Percentiles rank a stretch among this genome's conserved stretches.
Evolutionary conservation across 2,329 filamentous ascomycete genomes (phyloP).

Genomic region (Fusarium napiforme): DNA sequence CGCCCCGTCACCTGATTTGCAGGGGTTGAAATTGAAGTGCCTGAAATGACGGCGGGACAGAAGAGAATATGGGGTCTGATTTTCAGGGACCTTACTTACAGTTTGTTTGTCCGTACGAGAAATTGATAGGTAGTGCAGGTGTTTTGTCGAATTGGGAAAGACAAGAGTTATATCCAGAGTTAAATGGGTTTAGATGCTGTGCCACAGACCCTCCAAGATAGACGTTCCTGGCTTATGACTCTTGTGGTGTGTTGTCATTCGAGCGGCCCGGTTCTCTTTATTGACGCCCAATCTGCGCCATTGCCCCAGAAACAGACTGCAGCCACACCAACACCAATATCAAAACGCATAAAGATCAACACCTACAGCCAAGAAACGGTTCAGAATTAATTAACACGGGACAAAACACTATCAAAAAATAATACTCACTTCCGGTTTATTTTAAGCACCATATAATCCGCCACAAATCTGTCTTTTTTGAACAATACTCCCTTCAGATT

Average conservation of each 20-base stretch:
- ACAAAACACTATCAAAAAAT: background rate
- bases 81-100: background rate
- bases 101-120: background rate
- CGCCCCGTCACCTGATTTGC: slow-evolving; percentile 43
- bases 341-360: slow-evolving; percentile 22
- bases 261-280: slow-evolving; percentile 32
- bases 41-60: slow-evolving; percentile 7
- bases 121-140: background rate
- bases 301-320: slow-evolving; percentile 46
- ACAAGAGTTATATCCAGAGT: slow-evolving; percentile 12
- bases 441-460: background rate
- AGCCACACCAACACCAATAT: background rate
- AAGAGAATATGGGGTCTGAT: slow-evolving; percentile 18
- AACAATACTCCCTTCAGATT: background rate
- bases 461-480: background rate
- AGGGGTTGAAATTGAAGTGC: slow-evolving; percentile 31
- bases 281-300: slow-evolving; percentile 45
- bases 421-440: background rate
- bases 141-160: slow-evolving; percentile 11
- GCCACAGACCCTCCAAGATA: slow-evolving; percentile 14
- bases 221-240: slow-evolving; percentile 6
- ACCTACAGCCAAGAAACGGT: background rate
- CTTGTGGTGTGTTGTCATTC: slow-evolving; percentile 39
- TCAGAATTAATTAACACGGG: background rate
- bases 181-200: slow-evolving; percentile 9